Conservation (phyloP, 768 basidiomycete genomes). For the Pleurotus eryngii region DNA sequence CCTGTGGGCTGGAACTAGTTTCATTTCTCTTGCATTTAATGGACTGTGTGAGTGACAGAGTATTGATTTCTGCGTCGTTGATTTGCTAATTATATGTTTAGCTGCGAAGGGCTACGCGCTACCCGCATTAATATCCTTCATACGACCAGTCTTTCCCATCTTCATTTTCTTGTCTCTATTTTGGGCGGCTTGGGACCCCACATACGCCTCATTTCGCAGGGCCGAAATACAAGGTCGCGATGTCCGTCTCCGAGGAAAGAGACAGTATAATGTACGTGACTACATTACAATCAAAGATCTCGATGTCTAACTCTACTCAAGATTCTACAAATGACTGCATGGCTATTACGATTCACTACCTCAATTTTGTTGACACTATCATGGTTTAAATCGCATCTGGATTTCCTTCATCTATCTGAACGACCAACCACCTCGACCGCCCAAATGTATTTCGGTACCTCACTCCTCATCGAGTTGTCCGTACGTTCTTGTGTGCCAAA, state of each 20-base stretch:
- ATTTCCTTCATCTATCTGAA: constrained; percentile 32
- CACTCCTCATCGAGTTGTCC: constrained; percentile 48
- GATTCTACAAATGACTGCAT: constrained; percentile 57
- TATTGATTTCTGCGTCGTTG: neutral
- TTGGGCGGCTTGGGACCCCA: constrained; percentile 88
- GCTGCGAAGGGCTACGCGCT: constrained; percentile 31
- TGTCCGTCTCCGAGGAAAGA: constrained; percentile 64
- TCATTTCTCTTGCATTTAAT: constrained; percentile 39
- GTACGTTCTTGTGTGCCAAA: constrained; percentile 35
- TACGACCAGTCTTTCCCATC: constrained; percentile 44
- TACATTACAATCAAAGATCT: neutral
- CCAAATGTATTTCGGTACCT: constrained; percentile 44
- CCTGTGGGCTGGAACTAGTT: constrained; percentile 56
- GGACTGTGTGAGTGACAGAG: constrained; percentile 38
- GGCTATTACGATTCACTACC: constrained; percentile 55
- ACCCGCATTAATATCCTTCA: constrained; percentile 20
- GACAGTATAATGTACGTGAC: constrained; percentile 55
- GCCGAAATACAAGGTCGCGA: constrained; percentile 70
- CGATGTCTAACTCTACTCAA: constrained; percentile 20
- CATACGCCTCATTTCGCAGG: constrained; percentile 57
- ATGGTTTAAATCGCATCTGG: constrained; percentile 37
- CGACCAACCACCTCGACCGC: constrained; percentile 31
- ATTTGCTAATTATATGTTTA: constrained; percentile 10
- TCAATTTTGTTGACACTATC: constrained; percentile 40
- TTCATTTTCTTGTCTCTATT: constrained; percentile 57